Conservation (phyloP, 306 rosid species). For the Nissolia schottii region DNA sequence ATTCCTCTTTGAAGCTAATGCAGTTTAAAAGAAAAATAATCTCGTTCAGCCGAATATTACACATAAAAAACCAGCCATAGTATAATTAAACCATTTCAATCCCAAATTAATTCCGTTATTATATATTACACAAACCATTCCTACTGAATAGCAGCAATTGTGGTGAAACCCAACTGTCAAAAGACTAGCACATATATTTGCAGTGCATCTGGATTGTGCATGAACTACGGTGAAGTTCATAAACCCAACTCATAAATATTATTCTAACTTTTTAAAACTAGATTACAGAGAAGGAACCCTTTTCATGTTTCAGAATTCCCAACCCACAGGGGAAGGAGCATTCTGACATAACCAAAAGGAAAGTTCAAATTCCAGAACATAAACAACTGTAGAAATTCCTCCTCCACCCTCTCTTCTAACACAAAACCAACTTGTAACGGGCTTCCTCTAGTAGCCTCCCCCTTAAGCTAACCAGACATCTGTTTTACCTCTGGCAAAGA, state of each 20-base stretch:
- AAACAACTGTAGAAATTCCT: slow-evolving; percentile 19
- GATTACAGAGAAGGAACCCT: slow-evolving; percentile 10
- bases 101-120: background rate
- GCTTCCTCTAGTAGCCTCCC: slow-evolving; percentile 26
- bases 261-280: slow-evolving; percentile 1
- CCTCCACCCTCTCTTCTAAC: slow-evolving; percentile 24
- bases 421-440: slow-evolving; percentile 21
- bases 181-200: background rate
- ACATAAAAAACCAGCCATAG: background rate
- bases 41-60: background rate
- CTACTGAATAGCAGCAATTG: background rate
- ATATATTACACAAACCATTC: background rate
- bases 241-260: slow-evolving; percentile 1
- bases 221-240: background rate
- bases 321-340: slow-evolving; percentile 5
- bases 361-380: slow-evolving; percentile 28
- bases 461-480: slow-evolving; percentile 33
- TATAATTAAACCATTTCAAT: background rate
- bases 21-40: background rate
- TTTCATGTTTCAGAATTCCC: slow-evolving; percentile 24
- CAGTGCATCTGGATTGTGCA: background rate
- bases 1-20: background rate
- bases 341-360: slow-evolving; percentile 14
- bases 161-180: background rate
- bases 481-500: slow-evolving; percentile 27